Evolutionary conservation across 1,284 basidiomycete genomes (phyloP).

Genomic region (Violaceomyces palustris): DNA sequence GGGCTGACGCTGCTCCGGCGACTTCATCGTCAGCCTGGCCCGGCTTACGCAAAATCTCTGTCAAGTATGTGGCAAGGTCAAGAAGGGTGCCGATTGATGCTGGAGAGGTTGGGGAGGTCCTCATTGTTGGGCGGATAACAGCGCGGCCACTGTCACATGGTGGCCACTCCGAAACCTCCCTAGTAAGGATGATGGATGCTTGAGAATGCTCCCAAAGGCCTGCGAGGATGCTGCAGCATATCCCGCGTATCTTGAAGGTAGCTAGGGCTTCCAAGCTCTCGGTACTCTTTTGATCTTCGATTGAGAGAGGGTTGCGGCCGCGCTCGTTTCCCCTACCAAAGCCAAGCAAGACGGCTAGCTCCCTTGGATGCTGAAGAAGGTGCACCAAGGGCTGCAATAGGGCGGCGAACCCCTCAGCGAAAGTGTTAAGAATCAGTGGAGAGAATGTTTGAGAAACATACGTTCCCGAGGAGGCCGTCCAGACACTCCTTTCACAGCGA

Average conservation of each 20-base stretch:
- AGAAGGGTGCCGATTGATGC: constrained; percentile 48
- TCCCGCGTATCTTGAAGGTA: constrained; percentile 54
- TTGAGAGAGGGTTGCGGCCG: no score
- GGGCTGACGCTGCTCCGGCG: constrained; percentile 5
- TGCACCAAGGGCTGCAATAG: constrained; percentile 85
- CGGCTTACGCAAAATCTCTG: constrained; percentile 27
- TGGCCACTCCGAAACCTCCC: no score
- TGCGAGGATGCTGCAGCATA: constrained; percentile 54
- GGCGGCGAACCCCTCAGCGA: no score
- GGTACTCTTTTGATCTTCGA: constrained; percentile 61
- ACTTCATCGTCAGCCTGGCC: constrained; percentile 5
- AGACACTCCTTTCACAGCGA: neutral
- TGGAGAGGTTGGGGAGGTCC: constrained; percentile 26
- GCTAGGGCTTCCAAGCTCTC: constrained; percentile 55
- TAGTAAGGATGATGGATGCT: no score
- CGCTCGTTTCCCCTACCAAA: constrained; percentile 68
- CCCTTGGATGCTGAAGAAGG: constrained; percentile 81
- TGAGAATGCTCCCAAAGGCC: constrained; percentile 68
- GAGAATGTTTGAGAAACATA: constrained; percentile 64
- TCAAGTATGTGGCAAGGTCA: constrained; percentile 31
- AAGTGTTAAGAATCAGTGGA: no score
- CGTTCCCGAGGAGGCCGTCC: constrained; percentile 2
- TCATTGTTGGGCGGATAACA: constrained; percentile 22
- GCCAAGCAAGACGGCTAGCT: constrained; percentile 73
- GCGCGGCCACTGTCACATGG: no score